Conservation (phyloP, 768 basidiomycete genomes). For the Kwoniella shandongensis region DNA sequence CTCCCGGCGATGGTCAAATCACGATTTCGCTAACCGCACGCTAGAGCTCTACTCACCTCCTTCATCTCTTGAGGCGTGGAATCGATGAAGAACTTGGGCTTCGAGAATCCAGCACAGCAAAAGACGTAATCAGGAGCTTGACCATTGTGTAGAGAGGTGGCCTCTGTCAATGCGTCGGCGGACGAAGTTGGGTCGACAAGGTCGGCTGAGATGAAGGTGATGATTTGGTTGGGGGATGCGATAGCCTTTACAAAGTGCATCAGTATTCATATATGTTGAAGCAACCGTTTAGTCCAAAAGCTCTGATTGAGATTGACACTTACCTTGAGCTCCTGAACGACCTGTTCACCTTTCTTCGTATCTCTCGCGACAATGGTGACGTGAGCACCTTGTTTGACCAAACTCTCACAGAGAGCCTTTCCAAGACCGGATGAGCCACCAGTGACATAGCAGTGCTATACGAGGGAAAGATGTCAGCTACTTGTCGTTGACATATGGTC, state of each 20-base stretch:
- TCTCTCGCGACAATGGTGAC: slow-evolving; percentile 82
- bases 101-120: slow-evolving; percentile 68
- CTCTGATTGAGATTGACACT: too few species aligned
- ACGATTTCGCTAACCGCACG: neutral
- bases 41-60: slow-evolving; percentile 28
- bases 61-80: slow-evolving; percentile 63
- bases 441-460: slow-evolving; percentile 79
- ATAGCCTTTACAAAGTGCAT: too few species aligned
- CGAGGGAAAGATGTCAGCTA: too few species aligned
- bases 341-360: slow-evolving; percentile 63
- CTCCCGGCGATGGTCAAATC: neutral
- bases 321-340: slow-evolving; percentile 68
- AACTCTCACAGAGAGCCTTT: slow-evolving; percentile 66
- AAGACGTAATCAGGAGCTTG: slow-evolving; percentile 73
- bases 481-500: too few species aligned
- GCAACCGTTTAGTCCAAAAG: too few species aligned
- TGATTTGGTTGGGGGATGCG: slow-evolving; percentile 59
- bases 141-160: slow-evolving; percentile 61
- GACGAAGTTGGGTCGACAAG: slow-evolving; percentile 62
- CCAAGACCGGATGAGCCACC: slow-evolving; percentile 83
- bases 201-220: slow-evolving; percentile 68
- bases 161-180: slow-evolving; percentile 64
- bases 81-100: slow-evolving; percentile 74
- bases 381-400: slow-evolving; percentile 67
- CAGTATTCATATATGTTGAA: too few species aligned